Evolutionary conservation across 768 basidiomycete species (phyloP).

Genomic region (Fistulinella prunicolor): DNA sequence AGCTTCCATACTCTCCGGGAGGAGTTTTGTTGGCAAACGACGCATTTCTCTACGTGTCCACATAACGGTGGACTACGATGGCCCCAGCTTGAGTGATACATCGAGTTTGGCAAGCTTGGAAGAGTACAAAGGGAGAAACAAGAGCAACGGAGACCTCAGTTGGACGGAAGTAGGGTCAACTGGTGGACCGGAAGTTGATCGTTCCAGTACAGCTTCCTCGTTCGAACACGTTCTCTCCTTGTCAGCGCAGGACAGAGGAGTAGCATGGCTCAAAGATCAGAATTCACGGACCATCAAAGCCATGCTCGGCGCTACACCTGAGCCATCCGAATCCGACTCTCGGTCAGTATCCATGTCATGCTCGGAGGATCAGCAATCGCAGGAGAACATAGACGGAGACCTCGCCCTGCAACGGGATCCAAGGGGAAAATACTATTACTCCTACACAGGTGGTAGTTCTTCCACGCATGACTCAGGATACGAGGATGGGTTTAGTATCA

Average conservation of each 20-base stretch:
- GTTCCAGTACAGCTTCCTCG: constrained; percentile 41
- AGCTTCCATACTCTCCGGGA: constrained; percentile 66
- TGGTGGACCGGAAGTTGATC: constrained; percentile 56
- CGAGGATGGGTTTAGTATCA: constrained; percentile 45
- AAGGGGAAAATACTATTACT: constrained; percentile 74
- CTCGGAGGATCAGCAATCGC: constrained; percentile 31
- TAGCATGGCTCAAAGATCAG: constrained; percentile 83
- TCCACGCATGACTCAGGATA: constrained; percentile 52
- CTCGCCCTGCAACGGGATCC: constrained; percentile 65
- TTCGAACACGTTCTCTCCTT: constrained; percentile 38
- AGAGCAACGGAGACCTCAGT: constrained; percentile 44
- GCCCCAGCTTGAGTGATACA: constrained; percentile 86
- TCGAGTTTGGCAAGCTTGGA: constrained; percentile 78
- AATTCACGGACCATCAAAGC: constrained; percentile 61
- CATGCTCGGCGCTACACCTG: constrained; percentile 55
- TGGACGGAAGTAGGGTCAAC: constrained; percentile 46
- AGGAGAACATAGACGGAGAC: constrained; percentile 52
- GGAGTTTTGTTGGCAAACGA: constrained; percentile 61
- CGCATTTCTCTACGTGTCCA: constrained; percentile 78
- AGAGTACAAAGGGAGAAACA: constrained; percentile 60
- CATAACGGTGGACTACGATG: constrained; percentile 85
- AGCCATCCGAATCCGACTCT: constrained; percentile 56
- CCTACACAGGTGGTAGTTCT: constrained; percentile 53
- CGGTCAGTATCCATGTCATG: constrained; percentile 37
- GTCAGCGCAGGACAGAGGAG: constrained; percentile 63